phyloP scores from a whole-genome alignment of 306 rosid genomes.

The Inga laurina region DNA sequence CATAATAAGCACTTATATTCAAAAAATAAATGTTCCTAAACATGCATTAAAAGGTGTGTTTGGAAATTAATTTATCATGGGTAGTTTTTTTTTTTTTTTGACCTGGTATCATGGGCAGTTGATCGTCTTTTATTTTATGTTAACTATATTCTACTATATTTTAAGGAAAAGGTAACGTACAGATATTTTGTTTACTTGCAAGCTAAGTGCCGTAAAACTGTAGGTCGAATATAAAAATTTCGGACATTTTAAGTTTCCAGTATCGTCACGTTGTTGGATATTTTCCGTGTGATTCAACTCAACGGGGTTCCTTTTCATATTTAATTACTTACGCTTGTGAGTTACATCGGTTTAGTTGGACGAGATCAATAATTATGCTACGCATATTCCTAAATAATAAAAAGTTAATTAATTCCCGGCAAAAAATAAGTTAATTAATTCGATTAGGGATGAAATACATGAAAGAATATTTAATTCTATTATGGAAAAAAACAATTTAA shows the following conservation, averaged over 20 bases:
- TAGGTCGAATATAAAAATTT: background rate
- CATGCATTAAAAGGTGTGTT: too few species aligned
- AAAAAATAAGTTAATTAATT: background rate
- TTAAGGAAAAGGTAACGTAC: background rate
- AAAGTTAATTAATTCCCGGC: too few species aligned
- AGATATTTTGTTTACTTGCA: background rate
- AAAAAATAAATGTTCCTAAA: too few species aligned
- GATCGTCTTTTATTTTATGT: background rate
- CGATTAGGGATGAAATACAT: background rate
- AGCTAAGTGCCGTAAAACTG: background rate
- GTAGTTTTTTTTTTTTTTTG: too few species aligned
- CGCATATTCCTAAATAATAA: background rate
- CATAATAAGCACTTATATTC: too few species aligned
- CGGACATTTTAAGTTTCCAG: background rate
- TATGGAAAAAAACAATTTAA: background rate
- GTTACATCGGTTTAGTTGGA: background rate
- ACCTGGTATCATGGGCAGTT: background rate
- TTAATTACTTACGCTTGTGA: background rate
- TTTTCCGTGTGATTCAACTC: background rate
- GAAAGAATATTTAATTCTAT: background rate
- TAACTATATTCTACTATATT: background rate
- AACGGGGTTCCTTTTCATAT: background rate
- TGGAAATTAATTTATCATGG: background rate
- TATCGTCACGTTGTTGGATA: background rate
- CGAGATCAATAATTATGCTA: background rate